Percentiles rank a stretch among this genome's conserved stretches.
These are phyloP conservation scores for Nyssa sinensis DNA, from an alignment of 148 eudicot genomes.

Conservation along the genomic window DNA sequence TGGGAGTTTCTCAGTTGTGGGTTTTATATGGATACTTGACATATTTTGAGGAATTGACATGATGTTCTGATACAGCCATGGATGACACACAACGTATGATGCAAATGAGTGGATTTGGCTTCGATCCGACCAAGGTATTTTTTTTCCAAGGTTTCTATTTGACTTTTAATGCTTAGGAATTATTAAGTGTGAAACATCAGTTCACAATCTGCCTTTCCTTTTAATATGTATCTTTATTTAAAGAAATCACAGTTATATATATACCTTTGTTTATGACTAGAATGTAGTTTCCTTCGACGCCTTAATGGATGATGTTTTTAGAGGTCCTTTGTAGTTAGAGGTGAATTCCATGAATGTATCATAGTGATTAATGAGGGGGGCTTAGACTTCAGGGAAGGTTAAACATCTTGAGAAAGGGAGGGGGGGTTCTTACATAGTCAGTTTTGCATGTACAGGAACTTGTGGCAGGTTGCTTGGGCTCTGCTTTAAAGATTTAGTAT, in stretches of 20 bases:
- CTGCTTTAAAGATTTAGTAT: not conserved
- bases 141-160: not conserved
- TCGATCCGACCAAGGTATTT: conserved; percentile 74
- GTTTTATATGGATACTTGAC: not conserved
- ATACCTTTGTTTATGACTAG: not conserved
- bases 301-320: too few relatives aligned
- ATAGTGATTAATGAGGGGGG: too few relatives aligned
- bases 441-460: not conserved
- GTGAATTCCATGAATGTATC: not conserved
- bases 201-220: not conserved
- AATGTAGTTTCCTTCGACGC: not conserved
- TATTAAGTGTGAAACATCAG: not conserved
- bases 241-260: too few relatives aligned
- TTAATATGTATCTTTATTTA: not conserved
- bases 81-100: conserved; percentile 99
- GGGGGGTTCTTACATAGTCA: not conserved
- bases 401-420: not conserved
- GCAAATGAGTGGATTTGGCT: conserved; percentile 99
- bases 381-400: not conserved
- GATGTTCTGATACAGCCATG: conserved; percentile 54
- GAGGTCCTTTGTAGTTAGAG: not conserved
- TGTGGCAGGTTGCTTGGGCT: not conserved
- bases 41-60: conserved; percentile 8
- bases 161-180: not conserved
- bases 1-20: not conserved